These are phyloP conservation scores for Blastocystis sp. DNA, from an alignment of 352 stramenopile species.

Conservation along the genomic window DNA sequence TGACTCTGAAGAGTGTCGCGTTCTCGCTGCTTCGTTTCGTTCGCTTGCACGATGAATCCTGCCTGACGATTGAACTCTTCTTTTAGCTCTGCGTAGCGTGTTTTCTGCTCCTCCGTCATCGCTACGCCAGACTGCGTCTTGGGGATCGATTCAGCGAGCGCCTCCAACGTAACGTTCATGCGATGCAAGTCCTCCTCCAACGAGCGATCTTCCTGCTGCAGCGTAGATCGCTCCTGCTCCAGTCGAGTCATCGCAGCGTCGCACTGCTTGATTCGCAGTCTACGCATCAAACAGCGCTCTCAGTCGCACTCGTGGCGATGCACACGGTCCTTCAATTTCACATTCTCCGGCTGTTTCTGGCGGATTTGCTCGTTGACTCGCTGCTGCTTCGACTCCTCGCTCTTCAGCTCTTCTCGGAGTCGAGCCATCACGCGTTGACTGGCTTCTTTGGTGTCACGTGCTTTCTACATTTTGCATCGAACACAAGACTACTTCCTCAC, in stretches of 20 bases:
- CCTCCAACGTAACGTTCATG: slow-evolving; percentile 34
- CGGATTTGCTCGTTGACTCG: slow-evolving; percentile 82
- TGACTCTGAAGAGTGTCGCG: slow-evolving; percentile 24
- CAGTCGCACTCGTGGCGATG: neutral
- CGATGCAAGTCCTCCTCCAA: slow-evolving; percentile 66
- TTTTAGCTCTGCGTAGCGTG: slow-evolving; percentile 52
- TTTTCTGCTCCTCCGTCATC: neutral
- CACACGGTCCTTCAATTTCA: slow-evolving; percentile 1
- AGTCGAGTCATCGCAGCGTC: neutral
- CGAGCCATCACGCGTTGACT: slow-evolving; percentile 69
- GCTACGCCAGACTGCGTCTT: neutral
- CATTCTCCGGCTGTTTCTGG: slow-evolving; percentile 64
- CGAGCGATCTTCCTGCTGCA: slow-evolving; percentile 66
- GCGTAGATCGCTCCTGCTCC: slow-evolving; percentile 38
- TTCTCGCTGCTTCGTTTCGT: slow-evolving; percentile 12
- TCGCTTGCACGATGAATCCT: slow-evolving; percentile 29
- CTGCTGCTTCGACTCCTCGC: slow-evolving; percentile 79
- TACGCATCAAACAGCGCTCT: neutral
- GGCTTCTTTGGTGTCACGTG: slow-evolving; percentile 69
- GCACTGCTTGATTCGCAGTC: neutral
- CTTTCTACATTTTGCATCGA: slow-evolving; percentile 64
- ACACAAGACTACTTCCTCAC: neutral
- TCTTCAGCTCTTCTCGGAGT: slow-evolving; percentile 69
- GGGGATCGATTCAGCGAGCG: neutral
- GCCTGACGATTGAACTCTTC: slow-evolving; percentile 37